Conservation (phyloP, 108 stramenopile species). For the Pseudonitzschia delicatissima region DNA sequence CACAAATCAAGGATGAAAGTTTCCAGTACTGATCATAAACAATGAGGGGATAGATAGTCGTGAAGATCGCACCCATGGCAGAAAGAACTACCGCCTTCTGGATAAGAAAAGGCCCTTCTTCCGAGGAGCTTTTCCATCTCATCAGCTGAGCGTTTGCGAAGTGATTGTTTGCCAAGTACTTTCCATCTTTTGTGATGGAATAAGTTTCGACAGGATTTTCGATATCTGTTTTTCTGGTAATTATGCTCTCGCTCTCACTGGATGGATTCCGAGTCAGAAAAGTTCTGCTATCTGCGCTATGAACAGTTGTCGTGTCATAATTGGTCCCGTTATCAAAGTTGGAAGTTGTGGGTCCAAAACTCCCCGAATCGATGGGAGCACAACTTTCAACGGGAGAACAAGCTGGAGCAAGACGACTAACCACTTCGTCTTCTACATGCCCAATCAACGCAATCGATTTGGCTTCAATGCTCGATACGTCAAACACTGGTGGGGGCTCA, state of each 20-base stretch:
- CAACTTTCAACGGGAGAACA: too few relatives aligned
- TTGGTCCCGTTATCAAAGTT: too few relatives aligned
- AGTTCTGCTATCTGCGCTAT: not conserved
- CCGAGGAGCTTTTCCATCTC: slow-evolving; percentile 51
- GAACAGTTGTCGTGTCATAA: too few relatives aligned
- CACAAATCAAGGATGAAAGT: slow-evolving; percentile 21
- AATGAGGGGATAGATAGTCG: slow-evolving; percentile 34
- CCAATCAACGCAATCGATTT: too few relatives aligned
- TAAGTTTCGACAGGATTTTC: slow-evolving; percentile 7
- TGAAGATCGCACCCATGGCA: slow-evolving; percentile 25
- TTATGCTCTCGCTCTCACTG: too few relatives aligned
- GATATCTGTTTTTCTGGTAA: too few relatives aligned
- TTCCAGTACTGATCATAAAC: slow-evolving; percentile 19
- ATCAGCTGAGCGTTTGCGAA: slow-evolving; percentile 50
- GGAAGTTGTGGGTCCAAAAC: too few relatives aligned
- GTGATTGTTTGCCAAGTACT: slow-evolving; percentile 33
- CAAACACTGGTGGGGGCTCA: too few relatives aligned
- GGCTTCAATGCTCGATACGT: too few relatives aligned
- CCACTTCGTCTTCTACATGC: too few relatives aligned
- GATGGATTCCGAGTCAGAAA: not conserved
- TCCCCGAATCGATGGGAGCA: too few relatives aligned
- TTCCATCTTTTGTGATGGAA: slow-evolving; percentile 26
- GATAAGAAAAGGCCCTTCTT: slow-evolving; percentile 46
- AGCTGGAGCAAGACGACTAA: too few relatives aligned
- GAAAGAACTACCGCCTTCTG: slow-evolving; percentile 31